Base-by-base conservation (phyloP, 2,329 filamentous ascomycete genomes). In the Ophiostoma quercus region DNA sequence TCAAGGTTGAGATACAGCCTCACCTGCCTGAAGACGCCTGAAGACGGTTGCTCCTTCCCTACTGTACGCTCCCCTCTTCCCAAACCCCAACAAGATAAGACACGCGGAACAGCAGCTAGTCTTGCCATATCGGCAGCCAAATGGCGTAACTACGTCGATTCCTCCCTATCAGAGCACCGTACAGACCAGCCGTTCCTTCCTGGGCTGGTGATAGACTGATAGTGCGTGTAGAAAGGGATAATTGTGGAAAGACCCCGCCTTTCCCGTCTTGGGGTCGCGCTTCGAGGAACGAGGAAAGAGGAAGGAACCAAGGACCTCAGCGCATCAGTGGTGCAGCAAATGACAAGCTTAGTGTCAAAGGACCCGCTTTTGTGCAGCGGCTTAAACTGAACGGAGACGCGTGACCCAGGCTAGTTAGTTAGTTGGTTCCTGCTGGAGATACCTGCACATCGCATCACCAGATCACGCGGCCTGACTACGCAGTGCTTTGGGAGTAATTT, bases 11-110 rank as follows among this genome's bases (percentile, higher is more conserved):
- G 8, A 57, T 57, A 57, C n/a, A 57, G 22, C 51, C 22, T 22
- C 22, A 57, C n/a, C 43, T 60, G 47, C 60, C 14, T 65, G 60
- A 11, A 63, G 37, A 66, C 57, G 32, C 32, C 14, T 65, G 60
- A 14, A 34, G 37, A 43, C 37, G 62, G 22, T 39, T 9, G 62
- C 37, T 25, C 62, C 62, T 39, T 65, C 62, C 62, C 43, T 47
- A 34, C 25, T 29, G 25, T 29, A 29, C 43, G 16, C 43, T 47
- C 16, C 62, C 62, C 62, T 63, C 60, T 37, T 39, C 37, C 65
- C 16, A 47, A 16, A n/a, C 16, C 7, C 51, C n/a, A 57, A 25
- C 54, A 63, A 68, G 69, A 68, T 70, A 70, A 68, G 69, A n/a
- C 66, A 67, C 54, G 66, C 69, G 66, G 54, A 54, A 37, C 51